Conservation (phyloP, 2,329 filamentous ascomycete species). For the Colletotrichum sp. region DNA sequence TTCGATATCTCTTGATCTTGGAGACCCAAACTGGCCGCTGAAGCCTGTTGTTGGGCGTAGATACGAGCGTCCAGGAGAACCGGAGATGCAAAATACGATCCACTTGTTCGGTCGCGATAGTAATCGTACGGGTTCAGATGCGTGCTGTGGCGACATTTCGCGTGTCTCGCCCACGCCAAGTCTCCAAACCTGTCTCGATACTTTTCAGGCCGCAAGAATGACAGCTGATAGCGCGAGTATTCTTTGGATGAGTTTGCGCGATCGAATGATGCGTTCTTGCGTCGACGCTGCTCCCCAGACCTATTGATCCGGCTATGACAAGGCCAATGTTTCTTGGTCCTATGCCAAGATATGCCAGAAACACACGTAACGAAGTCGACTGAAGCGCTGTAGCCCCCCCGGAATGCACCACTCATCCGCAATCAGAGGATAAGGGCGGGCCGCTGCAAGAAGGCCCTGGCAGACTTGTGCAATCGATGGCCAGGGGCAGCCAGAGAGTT, state of each 20-base stretch:
- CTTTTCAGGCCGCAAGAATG: not conserved
- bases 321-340: not conserved
- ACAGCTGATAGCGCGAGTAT: not conserved
- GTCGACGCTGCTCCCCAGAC: not conserved
- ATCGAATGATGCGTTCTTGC: not conserved
- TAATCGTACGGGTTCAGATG: not conserved
- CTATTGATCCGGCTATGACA: not conserved
- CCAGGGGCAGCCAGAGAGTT: not conserved
- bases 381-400: not conserved
- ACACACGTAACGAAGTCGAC: not conserved
- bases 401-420: not conserved
- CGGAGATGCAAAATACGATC: conserved; percentile 14
- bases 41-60: not conserved
- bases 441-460: not conserved
- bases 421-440: not conserved
- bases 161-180: not conserved
- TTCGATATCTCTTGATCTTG: not conserved
- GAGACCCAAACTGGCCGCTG: not conserved
- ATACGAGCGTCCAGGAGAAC: not conserved
- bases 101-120: conserved; percentile 1
- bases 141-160: not conserved
- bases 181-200: not conserved
- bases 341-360: not conserved
- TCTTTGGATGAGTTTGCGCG: not conserved
- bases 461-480: not conserved